These are phyloP conservation scores for Lotmaria passim DNA, from an alignment of 208 protist species.

Conservation along the genomic window DNA sequence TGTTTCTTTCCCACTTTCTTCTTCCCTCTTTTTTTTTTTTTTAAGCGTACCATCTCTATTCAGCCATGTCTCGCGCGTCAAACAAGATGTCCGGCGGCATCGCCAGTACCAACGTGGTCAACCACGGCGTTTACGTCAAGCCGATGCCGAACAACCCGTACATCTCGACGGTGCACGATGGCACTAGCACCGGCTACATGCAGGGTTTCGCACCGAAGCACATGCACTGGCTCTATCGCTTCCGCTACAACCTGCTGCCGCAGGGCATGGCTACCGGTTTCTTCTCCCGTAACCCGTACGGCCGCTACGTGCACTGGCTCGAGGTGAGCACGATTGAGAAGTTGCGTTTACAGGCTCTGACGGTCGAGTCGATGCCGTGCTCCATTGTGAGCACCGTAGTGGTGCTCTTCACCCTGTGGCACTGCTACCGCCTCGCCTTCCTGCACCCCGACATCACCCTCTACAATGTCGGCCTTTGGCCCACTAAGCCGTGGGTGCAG, in stretches of 20 bases:
- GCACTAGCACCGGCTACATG: constrained; percentile 71
- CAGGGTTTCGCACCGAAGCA: constrained; percentile 73
- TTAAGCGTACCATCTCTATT: neutral
- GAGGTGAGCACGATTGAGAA: constrained; percentile 88
- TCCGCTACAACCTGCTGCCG: constrained; percentile 80
- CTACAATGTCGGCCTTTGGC: constrained; percentile 76
- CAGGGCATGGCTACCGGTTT: constrained; percentile 71
- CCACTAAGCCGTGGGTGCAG: constrained; percentile 80
- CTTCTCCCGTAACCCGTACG: constrained; percentile 83
- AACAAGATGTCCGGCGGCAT: constrained; percentile 61
- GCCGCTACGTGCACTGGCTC: constrained; percentile 85
- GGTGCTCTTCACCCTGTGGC: constrained; percentile 67
- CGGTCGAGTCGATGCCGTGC: constrained; percentile 67
- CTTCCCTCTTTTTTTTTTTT: neutral
- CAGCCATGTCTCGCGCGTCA: constrained; percentile 61
- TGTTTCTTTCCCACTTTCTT: neutral
- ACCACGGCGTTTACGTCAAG: constrained; percentile 78
- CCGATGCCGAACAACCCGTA: constrained; percentile 78
- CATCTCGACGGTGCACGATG: constrained; percentile 71
- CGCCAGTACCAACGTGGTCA: constrained; percentile 60
- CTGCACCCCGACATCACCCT: constrained; percentile 84
- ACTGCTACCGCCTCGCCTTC: constrained; percentile 68
- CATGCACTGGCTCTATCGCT: constrained; percentile 84
- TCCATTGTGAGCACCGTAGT: constrained; percentile 47
- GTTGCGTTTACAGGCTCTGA: constrained; percentile 63